Evolutionary conservation across 1,284 basidiomycete species (phyloP).

Genomic region (Melampsora medusae): DNA sequence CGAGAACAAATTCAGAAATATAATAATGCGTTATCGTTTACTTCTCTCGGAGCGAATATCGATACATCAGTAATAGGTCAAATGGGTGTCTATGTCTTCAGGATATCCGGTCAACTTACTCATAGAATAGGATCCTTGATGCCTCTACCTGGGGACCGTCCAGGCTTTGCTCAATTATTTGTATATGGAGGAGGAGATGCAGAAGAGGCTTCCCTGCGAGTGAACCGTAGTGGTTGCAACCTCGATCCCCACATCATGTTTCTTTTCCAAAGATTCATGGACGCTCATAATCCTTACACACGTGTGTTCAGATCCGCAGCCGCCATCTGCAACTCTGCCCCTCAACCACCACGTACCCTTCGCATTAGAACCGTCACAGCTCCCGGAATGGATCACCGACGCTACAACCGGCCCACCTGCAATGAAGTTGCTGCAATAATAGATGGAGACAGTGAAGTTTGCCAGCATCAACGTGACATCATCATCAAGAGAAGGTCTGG

Average conservation of each 20-base stretch:
- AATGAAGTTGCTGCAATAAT: slow-evolving; percentile 1
- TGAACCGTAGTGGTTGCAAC: no score
- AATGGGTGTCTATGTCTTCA: no score
- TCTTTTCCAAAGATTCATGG: background rate
- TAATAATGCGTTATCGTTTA: slow-evolving; percentile 16
- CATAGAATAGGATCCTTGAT: no score
- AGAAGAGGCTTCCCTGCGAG: background rate
- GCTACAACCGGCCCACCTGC: background rate
- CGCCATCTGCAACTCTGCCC: background rate
- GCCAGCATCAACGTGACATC: background rate
- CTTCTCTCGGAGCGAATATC: background rate
- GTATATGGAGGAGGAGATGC: background rate
- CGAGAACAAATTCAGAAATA: background rate
- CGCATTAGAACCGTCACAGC: background rate
- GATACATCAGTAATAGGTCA: background rate
- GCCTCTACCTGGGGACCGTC: no score
- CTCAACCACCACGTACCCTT: background rate
- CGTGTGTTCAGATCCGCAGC: background rate
- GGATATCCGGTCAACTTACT: no score
- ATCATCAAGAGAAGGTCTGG: background rate
- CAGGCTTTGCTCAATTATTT: slow-evolving; percentile 17
- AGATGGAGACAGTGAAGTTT: background rate
- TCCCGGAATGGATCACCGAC: background rate
- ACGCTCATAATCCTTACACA: slow-evolving; percentile 16
- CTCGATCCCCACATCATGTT: background rate